Evolutionary conservation across 768 basidiomycete genomes (phyloP).

Genomic region (Lentinus brumalis): DNA sequence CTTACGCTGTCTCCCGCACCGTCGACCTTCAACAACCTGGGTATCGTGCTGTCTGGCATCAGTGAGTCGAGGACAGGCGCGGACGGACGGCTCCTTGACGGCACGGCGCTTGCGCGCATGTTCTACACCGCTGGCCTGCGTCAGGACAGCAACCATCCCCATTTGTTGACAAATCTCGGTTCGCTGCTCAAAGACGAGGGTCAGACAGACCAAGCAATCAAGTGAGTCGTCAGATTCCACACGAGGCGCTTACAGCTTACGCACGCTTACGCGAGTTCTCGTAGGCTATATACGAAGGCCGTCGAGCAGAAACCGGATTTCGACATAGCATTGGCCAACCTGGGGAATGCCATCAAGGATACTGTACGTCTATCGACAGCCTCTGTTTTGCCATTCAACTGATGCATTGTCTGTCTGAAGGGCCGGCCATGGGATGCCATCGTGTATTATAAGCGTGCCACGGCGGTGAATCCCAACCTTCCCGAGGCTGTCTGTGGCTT

Average conservation of each 20-base stretch:
- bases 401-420: constrained; percentile 23
- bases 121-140: constrained; percentile 49
- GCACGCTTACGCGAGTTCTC: neutral
- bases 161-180: constrained; percentile 52
- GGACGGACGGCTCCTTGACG: constrained; percentile 25
- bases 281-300: constrained; percentile 44
- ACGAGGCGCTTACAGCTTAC: neutral
- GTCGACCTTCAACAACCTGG: constrained; percentile 52
- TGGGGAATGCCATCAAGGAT: constrained; percentile 54
- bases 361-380: constrained; percentile 30
- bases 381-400: neutral
- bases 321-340: constrained; percentile 53
- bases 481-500: constrained; percentile 52
- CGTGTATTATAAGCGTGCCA: constrained; percentile 47
- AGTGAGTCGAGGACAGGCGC: constrained; percentile 21
- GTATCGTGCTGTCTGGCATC: constrained; percentile 46
- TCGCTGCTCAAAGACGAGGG: constrained; percentile 54
- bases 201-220: constrained; percentile 42
- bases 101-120: constrained; percentile 41
- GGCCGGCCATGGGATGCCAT: constrained; percentile 46
- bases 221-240: constrained; percentile 29
- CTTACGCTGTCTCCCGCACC: constrained; percentile 46
- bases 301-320: constrained; percentile 45
- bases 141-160: constrained; percentile 48
- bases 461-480: constrained; percentile 43